phyloP scores from a whole-genome alignment of 768 basidiomycete species.

The Calocybe cyanea region DNA sequence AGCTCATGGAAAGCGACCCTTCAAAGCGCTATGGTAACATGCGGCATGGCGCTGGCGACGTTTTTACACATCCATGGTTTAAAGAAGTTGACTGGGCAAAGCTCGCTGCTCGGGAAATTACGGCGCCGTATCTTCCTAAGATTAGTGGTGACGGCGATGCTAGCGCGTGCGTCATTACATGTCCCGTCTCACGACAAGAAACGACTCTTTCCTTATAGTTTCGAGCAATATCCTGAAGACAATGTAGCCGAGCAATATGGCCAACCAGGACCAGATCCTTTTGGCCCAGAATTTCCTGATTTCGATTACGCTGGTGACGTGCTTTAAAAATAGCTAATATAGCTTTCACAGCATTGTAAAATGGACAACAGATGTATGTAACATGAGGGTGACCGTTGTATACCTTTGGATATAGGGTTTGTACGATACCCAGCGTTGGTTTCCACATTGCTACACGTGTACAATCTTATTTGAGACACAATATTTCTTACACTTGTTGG shows the following conservation, averaged over 20 bases:
- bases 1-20: conserved; percentile 87
- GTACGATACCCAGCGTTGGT: too few relatives aligned
- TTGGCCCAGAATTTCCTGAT: conserved; percentile 70
- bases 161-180: conserved; percentile 64
- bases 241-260: conserved; percentile 62
- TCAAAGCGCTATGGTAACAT: conserved; percentile 89
- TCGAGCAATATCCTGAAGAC: conserved; percentile 78
- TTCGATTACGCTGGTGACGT: conserved; percentile 62
- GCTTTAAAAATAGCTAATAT: conserved; percentile 14
- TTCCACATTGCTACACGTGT: too few relatives aligned
- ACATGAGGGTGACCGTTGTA: not conserved
- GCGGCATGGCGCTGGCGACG: conserved; percentile 83
- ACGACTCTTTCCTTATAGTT: conserved; percentile 39
- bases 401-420: too few relatives aligned
- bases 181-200: conserved; percentile 5
- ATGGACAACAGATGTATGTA: conserved; percentile 1
- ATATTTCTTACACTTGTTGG: too few relatives aligned
- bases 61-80: conserved; percentile 93
- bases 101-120: conserved; percentile 79
- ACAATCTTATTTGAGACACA: too few relatives aligned
- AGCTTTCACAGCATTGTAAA: conserved; percentile 6
- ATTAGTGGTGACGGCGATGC: conserved; percentile 93
- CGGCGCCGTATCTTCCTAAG: conserved; percentile 91
- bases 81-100: conserved; percentile 89
- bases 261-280: conserved; percentile 48